Conservation (phyloP, 345 rosid species). For the Fremontodendron californicum region DNA sequence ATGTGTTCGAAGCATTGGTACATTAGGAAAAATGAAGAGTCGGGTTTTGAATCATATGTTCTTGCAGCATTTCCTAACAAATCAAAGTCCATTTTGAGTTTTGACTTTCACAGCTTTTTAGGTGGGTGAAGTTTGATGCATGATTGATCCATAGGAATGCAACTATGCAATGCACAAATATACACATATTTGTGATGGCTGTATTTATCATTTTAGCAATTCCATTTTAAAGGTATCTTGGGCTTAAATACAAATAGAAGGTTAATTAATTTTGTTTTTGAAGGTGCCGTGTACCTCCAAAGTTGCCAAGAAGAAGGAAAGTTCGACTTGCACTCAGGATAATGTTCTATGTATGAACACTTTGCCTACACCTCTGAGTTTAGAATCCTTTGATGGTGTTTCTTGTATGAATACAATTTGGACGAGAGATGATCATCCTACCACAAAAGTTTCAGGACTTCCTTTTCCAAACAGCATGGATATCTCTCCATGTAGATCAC, state of each 20-base stretch:
- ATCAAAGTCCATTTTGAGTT: not conserved
- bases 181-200: not conserved
- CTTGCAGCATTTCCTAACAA: not conserved
- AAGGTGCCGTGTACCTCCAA: slow-evolving; percentile 14
- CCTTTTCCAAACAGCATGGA: not conserved
- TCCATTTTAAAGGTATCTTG: not conserved
- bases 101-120: not conserved
- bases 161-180: not conserved
- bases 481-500: slow-evolving; percentile 2
- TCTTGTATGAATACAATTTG: slow-evolving; percentile 1
- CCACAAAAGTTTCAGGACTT: not conserved
- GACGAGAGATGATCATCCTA: not conserved
- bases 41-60: not conserved
- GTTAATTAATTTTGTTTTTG: slow-evolving; percentile 1
- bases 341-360: not conserved
- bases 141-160: not conserved
- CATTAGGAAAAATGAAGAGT: not conserved
- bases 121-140: not conserved
- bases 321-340: not conserved
- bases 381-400: not conserved
- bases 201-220: not conserved
- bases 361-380: slow-evolving; percentile 9
- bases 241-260: not conserved
- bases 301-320: not conserved
- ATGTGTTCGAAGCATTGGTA: not conserved